Base-by-base conservation (phyloP, 108 stramenopile genomes). In the Thalassiosira profunda region DNA sequence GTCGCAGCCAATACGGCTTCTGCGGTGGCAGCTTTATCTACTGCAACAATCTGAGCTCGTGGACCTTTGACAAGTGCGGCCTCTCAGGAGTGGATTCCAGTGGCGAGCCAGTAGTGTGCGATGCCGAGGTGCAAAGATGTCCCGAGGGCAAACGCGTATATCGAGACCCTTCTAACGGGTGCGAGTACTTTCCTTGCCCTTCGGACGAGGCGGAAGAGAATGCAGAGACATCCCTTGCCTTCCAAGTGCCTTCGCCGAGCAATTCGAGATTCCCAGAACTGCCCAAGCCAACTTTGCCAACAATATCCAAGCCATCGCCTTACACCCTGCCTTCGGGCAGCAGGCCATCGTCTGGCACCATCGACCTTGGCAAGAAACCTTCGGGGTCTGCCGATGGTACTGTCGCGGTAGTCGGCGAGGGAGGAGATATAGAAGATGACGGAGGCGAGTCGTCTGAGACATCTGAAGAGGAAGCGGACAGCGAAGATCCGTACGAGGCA, bases 31-130 rank as follows among this genome's bases (percentile, higher is more conserved):
- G 49, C 5, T 78, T 78, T 26, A 70, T 78, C 5, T 78, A 78
- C 46, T 78, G 76, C 34, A 78, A 78, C 35, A 31, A 46, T 15
- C 17, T 70, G 36, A 70, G 68, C 18, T 78, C 76, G 6, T 78
- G 76, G 76, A 69, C 62, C 10, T 18, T 78, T 37, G 68, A 78
- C 10, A 48, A 58, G 2, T 78, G 76, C 52, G 76, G 76, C 2
- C 68, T 78, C 4, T 57, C 54, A 30, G 76, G 76, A n/a, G 65
- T n/a, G n/a, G 63, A 64, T 44, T 12, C 35, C 34, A 58, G 55
- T 26, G 68, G 76, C 9, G 63, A 58, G 20, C 63, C 68, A 2
- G 26, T 70, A 10, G 24, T 70, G 23, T 78, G 76, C 41, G 68
- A 69, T 64, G 52, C 72, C 10, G 78, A 79, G 8, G 31, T 56